Conservation (phyloP, 2,329 filamentous ascomycete genomes). For the Phialophora tarda region DNA sequence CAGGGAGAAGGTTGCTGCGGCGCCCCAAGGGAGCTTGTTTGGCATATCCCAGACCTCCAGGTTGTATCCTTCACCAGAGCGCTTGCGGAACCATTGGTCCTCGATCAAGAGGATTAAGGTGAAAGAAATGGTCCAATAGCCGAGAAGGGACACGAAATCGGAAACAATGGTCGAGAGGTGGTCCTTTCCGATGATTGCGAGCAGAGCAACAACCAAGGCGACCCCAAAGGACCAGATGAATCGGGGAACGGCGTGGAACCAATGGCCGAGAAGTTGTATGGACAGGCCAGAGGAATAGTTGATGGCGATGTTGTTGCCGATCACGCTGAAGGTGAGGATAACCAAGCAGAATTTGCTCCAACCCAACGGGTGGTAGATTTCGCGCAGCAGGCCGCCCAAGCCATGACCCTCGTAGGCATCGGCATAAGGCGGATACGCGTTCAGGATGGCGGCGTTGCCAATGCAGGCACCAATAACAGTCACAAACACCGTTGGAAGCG, state of each 20-base stretch:
- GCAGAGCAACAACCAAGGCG: conserved; percentile 51
- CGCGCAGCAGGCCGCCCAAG: conserved; percentile 55
- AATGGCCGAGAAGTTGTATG: conserved; percentile 55
- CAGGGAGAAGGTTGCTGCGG: conserved; percentile 36
- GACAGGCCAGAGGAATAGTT: conserved; percentile 53
- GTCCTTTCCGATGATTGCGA: conserved; percentile 53
- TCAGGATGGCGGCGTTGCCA: conserved; percentile 48
- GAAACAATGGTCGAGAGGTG: conserved; percentile 51
- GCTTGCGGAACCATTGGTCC: conserved; percentile 52
- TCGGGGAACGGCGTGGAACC: conserved; percentile 59
- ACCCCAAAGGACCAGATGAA: conserved; percentile 55
- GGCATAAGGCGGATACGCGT: conserved; percentile 42
- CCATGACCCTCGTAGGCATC: conserved; percentile 52
- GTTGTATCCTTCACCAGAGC: conserved; percentile 50
- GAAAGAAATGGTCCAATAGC: conserved; percentile 56
- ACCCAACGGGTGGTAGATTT: conserved; percentile 53
- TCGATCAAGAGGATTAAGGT: conserved; percentile 55
- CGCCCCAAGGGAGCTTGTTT: conserved; percentile 49
- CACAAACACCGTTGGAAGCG: conserved; percentile 44
- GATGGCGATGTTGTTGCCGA: conserved; percentile 50
- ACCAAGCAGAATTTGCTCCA: conserved; percentile 57
- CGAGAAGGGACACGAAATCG: conserved; percentile 54
- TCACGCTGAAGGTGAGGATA: conserved; percentile 38
- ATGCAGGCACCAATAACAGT: conserved; percentile 53
- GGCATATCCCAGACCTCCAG: conserved; percentile 55